phyloP scores from a whole-genome alignment of 441 rosid species.

The Theobroma grandiflorum region DNA sequence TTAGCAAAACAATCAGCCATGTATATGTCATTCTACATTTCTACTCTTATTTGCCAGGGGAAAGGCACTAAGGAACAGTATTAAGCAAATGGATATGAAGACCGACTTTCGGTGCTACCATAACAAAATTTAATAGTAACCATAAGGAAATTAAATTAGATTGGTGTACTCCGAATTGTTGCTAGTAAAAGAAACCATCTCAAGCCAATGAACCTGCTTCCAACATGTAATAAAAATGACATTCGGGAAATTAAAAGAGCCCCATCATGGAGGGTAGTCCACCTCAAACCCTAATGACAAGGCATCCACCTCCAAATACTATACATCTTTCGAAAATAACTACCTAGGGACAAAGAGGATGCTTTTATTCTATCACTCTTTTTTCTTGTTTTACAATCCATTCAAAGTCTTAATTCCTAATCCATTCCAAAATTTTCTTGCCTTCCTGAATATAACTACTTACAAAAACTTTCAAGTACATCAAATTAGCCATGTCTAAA shows the following conservation, averaged over 20 bases:
- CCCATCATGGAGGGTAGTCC: neutral
- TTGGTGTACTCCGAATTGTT: no score
- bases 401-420: neutral
- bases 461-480: neutral
- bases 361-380: neutral
- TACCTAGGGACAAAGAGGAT: neutral
- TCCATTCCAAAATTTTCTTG: neutral
- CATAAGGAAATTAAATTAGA: no score
- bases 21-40: neutral
- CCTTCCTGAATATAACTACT: neutral
- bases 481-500: neutral
- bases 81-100: neutral
- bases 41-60: neutral
- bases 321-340: no score
- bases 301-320: neutral
- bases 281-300: neutral
- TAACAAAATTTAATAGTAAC: neutral
- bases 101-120: neutral
- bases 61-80: neutral
- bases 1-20: neutral
- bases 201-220: neutral
- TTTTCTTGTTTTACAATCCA: neutral
- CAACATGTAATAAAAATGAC: neutral
- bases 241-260: neutral
- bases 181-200: neutral